These are phyloP conservation scores for Fusarium transvaalense DNA, from an alignment of 2,329 filamentous ascomycete species.

Conservation along the genomic window DNA sequence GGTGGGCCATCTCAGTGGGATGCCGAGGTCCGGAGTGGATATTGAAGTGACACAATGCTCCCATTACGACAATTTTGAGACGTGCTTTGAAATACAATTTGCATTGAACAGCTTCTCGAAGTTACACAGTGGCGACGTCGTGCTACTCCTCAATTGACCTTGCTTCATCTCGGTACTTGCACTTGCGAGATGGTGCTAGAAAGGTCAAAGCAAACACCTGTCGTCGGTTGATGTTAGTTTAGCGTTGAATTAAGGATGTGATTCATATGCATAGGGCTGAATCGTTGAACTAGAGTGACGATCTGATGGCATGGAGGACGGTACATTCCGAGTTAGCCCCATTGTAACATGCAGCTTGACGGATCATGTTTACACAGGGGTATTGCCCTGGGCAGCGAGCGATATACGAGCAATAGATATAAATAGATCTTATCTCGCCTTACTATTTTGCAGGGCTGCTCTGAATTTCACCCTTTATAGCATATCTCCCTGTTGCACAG, in stretches of 20 bases:
- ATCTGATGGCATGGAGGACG: neutral
- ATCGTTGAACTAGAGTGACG: neutral
- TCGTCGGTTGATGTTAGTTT: neutral
- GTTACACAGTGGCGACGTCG: neutral
- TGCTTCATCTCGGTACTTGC: no score
- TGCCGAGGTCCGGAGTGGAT: slow-evolving; percentile 33
- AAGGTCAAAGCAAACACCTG: neutral
- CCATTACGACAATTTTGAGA: slow-evolving; percentile 12
- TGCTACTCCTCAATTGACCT: neutral
- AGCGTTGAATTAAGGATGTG: neutral
- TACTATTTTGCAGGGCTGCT: no score
- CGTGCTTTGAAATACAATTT: slow-evolving; percentile 18
- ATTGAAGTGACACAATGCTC: slow-evolving; percentile 1
- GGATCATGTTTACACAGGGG: neutral
- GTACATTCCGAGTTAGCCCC: neutral
- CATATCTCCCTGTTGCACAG: no score
- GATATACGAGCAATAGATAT: neutral
- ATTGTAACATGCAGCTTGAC: neutral
- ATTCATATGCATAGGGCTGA: slow-evolving; percentile 15
- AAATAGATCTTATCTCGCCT: neutral
- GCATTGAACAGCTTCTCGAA: neutral
- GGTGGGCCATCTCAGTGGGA: slow-evolving; percentile 25
- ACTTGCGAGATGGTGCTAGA: no score
- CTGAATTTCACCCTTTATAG: no score
- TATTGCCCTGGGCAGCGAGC: neutral